phyloP scores from a whole-genome alignment of 1,139 yeast species.

The Wickerhamomyces sp. region DNA sequence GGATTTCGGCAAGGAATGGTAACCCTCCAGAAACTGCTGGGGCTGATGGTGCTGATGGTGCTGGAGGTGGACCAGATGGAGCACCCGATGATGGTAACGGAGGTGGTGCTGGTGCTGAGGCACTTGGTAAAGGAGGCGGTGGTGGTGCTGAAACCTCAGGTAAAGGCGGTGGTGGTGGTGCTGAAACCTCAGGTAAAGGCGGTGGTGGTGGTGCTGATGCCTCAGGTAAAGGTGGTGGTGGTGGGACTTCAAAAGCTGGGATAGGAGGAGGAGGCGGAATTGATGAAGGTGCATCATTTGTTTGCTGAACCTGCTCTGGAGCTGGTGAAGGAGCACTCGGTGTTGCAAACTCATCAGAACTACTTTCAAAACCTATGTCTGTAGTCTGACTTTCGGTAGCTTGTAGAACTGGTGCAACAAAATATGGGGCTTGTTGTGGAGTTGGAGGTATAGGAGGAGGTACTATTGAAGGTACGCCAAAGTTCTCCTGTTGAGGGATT shows the following conservation, averaged over 20 bases:
- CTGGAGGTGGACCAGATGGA: constrained; percentile 14
- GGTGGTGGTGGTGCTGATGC: constrained; percentile 39
- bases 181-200: constrained; percentile 2
- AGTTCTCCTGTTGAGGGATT: background rate
- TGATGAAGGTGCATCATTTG: background rate
- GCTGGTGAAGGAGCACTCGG: constrained; percentile 1
- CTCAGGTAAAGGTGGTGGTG: constrained; percentile 35
- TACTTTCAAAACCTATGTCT: background rate
- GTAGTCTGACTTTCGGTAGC: background rate
- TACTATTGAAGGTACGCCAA: background rate
- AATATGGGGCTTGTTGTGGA: too few relatives aligned
- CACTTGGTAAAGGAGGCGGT: constrained; percentile 1
- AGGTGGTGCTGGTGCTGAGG: constrained; percentile 4
- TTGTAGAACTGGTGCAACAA: background rate
- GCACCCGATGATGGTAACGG: constrained; percentile 5
- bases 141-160: constrained; percentile 5
- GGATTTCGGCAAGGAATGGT: constrained; percentile 50
- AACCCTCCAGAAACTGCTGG: constrained; percentile 26
- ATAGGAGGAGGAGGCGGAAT: constrained; percentile 1
- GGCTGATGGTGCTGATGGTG: constrained; percentile 13
- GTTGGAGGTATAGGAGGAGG: constrained; percentile 7
- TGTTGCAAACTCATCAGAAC: constrained; percentile 1
- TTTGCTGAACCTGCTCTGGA: background rate
- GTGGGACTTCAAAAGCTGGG: background rate
- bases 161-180: constrained; percentile 23